Base-by-base conservation (phyloP, 345 rosid species). In the Dipteronia dyeriana region DNA sequence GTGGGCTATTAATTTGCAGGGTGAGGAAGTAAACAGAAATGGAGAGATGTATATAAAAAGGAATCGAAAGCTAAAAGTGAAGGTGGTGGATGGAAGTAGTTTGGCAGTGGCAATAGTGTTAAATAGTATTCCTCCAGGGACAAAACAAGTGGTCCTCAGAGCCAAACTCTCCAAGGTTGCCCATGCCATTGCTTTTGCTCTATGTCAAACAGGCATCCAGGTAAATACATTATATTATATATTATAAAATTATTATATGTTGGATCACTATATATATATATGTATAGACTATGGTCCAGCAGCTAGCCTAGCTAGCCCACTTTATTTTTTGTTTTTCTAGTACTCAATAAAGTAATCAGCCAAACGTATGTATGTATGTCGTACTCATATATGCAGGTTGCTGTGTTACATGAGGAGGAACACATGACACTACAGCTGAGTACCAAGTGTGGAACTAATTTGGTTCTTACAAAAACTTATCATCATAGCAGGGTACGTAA, bases 21-120 rank as follows among this genome's bases (percentile, higher is more conserved):
- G 38, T 31, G 38, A 31, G 38, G 38, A 31, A 31, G 38, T 2
- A 1, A 53, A 3, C 49, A 78, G 22, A 57, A 43, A 34, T 59
- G 79, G 79, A 2, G 79, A 25, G 5, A 26, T 76, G 9, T 76
- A 12, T 34, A 6, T 76, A 13, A 13, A 68, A 2, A 57, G 25
- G 60, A 5, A 76, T n/a, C 74, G 67, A 14, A 16, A 25, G 16
- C 74, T 76, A 0, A 76, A 68, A 68, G 57, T 68, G 8, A 76
- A 68, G 67, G 43, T 76, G 41, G 79, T 68, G 31, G 73, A 76
- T 66, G 72, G 78, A 22, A 66, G 73, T 56, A 75, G 78, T 64
- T 39, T 66, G 20, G 73, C 72, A 0, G 79, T 22, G 25, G 80
- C 76, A 10, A 45, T 69, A 31, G 72, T 78, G 6, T 17, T 65